Evolutionary conservation across 1,284 basidiomycete species (phyloP).

Genomic region (Cerioporus squamosus): DNA sequence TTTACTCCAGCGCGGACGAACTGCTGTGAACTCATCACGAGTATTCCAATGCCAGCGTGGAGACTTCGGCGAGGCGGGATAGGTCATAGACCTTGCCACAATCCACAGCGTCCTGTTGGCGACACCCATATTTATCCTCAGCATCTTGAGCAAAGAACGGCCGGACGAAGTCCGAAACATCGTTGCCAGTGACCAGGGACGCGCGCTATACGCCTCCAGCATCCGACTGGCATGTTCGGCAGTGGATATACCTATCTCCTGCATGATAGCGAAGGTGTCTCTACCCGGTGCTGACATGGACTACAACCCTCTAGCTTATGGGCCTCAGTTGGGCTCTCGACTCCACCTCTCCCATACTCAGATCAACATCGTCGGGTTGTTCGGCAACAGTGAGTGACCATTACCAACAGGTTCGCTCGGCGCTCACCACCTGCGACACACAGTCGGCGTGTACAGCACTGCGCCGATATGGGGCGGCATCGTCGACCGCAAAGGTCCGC

Average conservation of each 20-base stretch:
- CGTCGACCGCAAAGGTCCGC: constrained; percentile 67
- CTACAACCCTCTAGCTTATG: constrained; percentile 60
- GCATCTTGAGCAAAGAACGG: no score
- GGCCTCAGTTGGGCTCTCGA: constrained; percentile 75
- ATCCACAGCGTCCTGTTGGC: no score
- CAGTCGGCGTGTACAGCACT: constrained; percentile 63
- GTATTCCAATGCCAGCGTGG: no score
- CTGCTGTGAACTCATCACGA: no score
- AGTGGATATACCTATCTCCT: background rate
- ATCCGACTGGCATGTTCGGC: background rate
- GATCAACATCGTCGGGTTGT: constrained; percentile 74
- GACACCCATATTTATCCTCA: no score
- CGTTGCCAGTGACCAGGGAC: no score
- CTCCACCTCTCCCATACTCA: constrained; percentile 77
- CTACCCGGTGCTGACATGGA: background rate
- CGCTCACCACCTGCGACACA: background rate
- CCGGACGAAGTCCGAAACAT: no score
- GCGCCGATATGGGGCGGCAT: constrained; percentile 75
- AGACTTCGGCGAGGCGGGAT: no score
- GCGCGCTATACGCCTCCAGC: no score
- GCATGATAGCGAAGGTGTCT: background rate
- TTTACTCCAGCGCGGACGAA: no score
- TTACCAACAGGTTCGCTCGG: constrained; percentile 12
- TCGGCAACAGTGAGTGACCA: constrained; percentile 58
- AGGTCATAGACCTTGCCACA: no score